A percentile compares a stretch with the other conserved stretches of the same genome.
Evolutionary conservation across 2,329 filamentous ascomycete genomes (phyloP).

Genomic region (Botrytis hyacinthi): DNA sequence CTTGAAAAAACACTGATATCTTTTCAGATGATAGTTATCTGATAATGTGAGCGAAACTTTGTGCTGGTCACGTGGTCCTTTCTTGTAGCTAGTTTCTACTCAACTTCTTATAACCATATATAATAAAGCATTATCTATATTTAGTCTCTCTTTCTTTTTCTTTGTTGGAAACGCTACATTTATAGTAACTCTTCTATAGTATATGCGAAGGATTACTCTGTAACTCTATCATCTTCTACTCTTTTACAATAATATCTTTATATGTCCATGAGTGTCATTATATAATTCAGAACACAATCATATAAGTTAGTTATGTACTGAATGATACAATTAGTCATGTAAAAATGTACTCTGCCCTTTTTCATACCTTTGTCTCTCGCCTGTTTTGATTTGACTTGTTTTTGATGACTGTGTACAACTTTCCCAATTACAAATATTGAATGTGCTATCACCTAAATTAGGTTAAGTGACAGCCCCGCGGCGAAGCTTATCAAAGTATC

Average conservation of each 20-base stretch:
- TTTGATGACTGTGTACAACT: neutral
- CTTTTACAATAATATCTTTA: no score
- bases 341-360: neutral
- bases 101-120: no score
- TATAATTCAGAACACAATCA: neutral
- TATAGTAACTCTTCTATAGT: no score
- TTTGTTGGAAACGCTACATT: no score
- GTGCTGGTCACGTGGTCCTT: no score
- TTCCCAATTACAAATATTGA: neutral
- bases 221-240: no score
- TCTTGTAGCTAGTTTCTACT: no score
- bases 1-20: no score
- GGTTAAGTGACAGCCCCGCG: conserved; percentile 2
- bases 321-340: neutral
- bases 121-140: no score
- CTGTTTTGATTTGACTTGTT: neutral
- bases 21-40: neutral
- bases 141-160: accelerated
- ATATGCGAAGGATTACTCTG: no score
- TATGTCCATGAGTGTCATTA: neutral
- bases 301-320: no score
- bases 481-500: conserved; percentile 1
- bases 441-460: neutral
- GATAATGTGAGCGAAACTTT: no score
- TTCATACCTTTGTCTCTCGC: neutral